Evolutionary conservation across 2,329 filamentous ascomycete species (phyloP), one percentile per base, ranked within the genome.

Genomic region (Onygenales sp.): DNA sequence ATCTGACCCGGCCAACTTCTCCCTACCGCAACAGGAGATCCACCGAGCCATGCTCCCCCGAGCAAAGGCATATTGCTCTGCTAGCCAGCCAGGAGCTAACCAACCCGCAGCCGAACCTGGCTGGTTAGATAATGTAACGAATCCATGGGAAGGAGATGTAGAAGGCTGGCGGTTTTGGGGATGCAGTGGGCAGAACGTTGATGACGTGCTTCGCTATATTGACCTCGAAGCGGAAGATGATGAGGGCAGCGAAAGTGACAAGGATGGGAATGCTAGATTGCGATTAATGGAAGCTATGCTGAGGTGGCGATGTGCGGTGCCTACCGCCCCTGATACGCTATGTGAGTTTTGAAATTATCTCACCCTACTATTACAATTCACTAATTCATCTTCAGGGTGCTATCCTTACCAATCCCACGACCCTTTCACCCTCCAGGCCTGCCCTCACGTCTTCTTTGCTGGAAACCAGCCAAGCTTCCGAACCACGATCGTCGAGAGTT

Each of bases 341-440:
- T 95, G 90, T 92, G 77, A 77, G 87, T 75, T 31, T 39, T 44
- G 31, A 6, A 39, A 39, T 4, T 10, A 39, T 9, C 36, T n/a
- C 14, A 2, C 21, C 6, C 10, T 39, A 36, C 13, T 32, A 40
- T 37, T 31, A n/a, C 17, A 45, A 4, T 56, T 61, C 53, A 65
- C 45, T 34, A 53, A 54, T 40, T 6, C n/a, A 13, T 48, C 2
- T 27, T 32, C 56, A 91, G 88, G 88, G 88, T 91, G 87, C 65
- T 98, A 97, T 65, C 93, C 93, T 0, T 98, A 95, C 70, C 91
- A 97, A 70, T 87, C 93, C 14, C 81, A 89, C 49, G 94, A 98
- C 65, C 90, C 88, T 0, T 94, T 97, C 64, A 86, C 97, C 43
- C 78, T 98, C 62, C 82, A 85, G 58, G 75, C 83, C 14, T 95